Evolutionary conservation across 176 grass and related monocot species (phyloP), one percentile per base, ranked within the genome.

Genomic region (Phragmites australis): DNA sequence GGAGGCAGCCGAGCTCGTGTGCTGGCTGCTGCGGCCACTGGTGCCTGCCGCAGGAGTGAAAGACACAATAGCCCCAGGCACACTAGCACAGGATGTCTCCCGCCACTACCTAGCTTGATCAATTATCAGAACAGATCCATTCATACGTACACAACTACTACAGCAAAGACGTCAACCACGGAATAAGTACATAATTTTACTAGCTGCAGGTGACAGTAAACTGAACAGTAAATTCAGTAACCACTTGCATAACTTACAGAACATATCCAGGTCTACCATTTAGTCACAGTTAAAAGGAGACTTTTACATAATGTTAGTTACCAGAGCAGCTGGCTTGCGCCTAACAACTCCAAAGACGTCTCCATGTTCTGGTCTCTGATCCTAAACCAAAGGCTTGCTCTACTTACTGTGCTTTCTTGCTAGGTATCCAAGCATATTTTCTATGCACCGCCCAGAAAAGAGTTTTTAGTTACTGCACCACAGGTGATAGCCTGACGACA

Each of bases 401-500:
- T 80, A 37, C 56, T 18, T 0, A n/a, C 11, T 48, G 43, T 49
- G 70, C 30, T 37, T 43, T 68, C 16, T 8, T 37, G 5, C 9
- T 50, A 64, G 39, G 22, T 14, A 14, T 10, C 8, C 9, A 16
- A 55, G 14, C 74, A 18, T 69, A 53, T 66, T 61, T 51, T 58
- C 19, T 52, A 85, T 8, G 47, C 14, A 0, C 55, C 3, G 34
- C 25, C 18, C 60, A 78, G 70, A 21, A 59, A 48, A 32, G 11
- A 56, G 12, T 31, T 65, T 12, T 6, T 19, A 0, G 4, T 45
- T 49, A 80, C 39, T 29, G 47, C 32, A 59, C 30, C 57, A 81
- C 71, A 15, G 78, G 81, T 21, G 72, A 48, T 5, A 97, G 48
- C 81, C 83, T 92, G 65, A 58, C 43, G 12, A 76, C 55, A 73